phyloP scores from a whole-genome alignment of 1,284 basidiomycete genomes.

The Trichosporon sp. region DNA sequence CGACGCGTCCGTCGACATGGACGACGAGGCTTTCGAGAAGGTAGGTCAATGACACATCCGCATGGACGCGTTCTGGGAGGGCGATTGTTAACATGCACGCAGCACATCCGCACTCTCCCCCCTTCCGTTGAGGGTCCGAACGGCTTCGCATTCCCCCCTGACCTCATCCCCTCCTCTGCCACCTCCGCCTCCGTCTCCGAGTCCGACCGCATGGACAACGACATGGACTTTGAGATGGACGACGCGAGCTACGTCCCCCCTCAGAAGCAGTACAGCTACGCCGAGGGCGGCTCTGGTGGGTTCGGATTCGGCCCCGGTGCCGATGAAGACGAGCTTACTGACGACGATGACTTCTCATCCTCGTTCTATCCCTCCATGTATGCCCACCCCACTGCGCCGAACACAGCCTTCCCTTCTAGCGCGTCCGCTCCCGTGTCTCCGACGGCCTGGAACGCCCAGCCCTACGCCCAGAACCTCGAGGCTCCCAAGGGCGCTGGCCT shows the following conservation, averaged over 20 bases:
- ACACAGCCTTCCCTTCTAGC: constrained; percentile 1
- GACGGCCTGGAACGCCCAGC: constrained; percentile 32
- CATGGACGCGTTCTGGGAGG: background rate
- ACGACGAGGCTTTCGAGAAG: constrained; percentile 18
- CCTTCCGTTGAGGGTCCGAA: constrained; percentile 11
- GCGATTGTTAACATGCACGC: background rate
- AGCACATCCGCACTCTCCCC: constrained; percentile 19
- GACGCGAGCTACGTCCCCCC: constrained; percentile 14
- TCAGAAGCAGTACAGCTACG: constrained; percentile 23
- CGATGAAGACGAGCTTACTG: constrained; percentile 42
- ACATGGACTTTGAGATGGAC: constrained; percentile 37
- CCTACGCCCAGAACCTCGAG: constrained; percentile 39
- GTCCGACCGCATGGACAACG: constrained; percentile 35
- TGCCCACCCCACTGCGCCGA: background rate
- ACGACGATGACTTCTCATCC: constrained; percentile 23
- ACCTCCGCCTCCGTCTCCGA: constrained; percentile 18
- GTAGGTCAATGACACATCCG: background rate
- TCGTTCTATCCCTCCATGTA: constrained; percentile 7
- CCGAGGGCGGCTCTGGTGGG: constrained; percentile 35
- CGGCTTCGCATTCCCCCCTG: constrained; percentile 28
- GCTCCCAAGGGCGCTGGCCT: constrained; percentile 33
- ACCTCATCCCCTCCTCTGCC: constrained; percentile 33
- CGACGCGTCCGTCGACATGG: constrained; percentile 15
- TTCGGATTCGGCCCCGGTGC: constrained; percentile 47
- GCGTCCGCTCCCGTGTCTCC: constrained; percentile 23